These are phyloP conservation scores for Russula sp. DNA, from an alignment of 768 basidiomycete species.

Conservation along the genomic window DNA sequence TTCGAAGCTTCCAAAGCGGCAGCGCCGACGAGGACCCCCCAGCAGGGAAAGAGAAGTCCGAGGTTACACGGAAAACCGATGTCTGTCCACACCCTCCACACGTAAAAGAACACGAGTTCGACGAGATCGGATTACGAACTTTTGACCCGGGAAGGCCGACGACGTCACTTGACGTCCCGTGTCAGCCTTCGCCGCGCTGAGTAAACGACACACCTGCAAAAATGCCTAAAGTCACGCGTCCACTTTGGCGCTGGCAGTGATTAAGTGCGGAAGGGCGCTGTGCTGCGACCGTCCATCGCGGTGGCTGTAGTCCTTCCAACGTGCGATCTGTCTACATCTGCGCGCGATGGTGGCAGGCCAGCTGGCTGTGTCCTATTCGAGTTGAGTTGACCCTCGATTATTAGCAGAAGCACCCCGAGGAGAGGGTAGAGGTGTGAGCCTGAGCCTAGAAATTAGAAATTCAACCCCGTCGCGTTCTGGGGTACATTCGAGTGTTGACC, in stretches of 20 bases:
- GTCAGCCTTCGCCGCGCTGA: neutral
- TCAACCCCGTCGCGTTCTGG: neutral
- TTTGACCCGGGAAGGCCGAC: neutral
- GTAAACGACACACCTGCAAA: neutral
- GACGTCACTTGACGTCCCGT: neutral
- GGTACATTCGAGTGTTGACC: neutral
- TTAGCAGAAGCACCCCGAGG: neutral
- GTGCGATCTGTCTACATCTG: neutral
- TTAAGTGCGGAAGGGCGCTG: too few relatives aligned
- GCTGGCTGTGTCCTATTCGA: neutral
- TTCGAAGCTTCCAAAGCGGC: neutral
- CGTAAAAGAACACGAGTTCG: slow-evolving; percentile 16
- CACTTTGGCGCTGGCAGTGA: too few relatives aligned
- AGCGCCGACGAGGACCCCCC: neutral
- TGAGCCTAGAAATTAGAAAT: neutral
- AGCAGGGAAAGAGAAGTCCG: neutral
- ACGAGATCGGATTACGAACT: neutral
- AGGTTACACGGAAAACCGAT: neutral
- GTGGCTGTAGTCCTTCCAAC: too few relatives aligned
- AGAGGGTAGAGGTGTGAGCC: neutral
- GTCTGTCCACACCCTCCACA: neutral
- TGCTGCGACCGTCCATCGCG: too few relatives aligned
- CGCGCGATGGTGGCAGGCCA: neutral
- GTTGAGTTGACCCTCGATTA: neutral
- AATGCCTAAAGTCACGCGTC: too few relatives aligned